Evolutionary conservation across 2,329 filamentous ascomycete genomes (phyloP).

Genomic region (Decorospora gaudefroyi): DNA sequence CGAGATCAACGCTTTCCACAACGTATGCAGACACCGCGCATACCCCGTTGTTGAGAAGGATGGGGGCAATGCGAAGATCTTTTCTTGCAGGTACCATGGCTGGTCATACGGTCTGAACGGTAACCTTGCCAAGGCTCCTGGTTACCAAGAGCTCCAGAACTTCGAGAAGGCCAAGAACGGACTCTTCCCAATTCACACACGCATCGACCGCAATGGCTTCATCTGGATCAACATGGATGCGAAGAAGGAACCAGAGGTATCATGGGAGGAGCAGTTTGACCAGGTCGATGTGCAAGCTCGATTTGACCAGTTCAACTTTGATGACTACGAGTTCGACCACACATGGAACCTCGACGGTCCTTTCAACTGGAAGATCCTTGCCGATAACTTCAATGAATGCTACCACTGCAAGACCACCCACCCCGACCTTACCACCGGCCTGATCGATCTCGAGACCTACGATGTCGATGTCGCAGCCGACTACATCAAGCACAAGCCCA

Average conservation of each 20-base stretch:
- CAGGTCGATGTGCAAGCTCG: conserved; percentile 42
- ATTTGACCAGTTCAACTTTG: conserved; percentile 41
- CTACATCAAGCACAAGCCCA: conserved; percentile 42
- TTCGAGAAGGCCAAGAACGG: conserved; percentile 50
- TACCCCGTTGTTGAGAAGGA: conserved; percentile 50
- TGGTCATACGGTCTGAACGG: conserved; percentile 54
- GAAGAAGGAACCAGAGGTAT: conserved; percentile 36
- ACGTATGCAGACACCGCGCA: conserved; percentile 53
- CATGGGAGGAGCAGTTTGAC: conserved; percentile 40
- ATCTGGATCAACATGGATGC: conserved; percentile 47
- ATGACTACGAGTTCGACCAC: conserved; percentile 55
- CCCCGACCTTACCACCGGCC: conserved; percentile 59
- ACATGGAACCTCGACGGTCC: conserved; percentile 40
- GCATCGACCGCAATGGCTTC: conserved; percentile 41
- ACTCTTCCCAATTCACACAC: conserved; percentile 43
- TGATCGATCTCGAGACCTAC: conserved; percentile 63
- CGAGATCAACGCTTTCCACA: conserved; percentile 51
- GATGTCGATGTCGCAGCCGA: conserved; percentile 37
- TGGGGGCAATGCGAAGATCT: conserved; percentile 46
- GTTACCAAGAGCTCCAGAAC: conserved; percentile 48
- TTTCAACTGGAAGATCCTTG: conserved; percentile 44
- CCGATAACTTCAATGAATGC: conserved; percentile 69
- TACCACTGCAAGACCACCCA: conserved; percentile 66
- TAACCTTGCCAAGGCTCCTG: conserved; percentile 51
- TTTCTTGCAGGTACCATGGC: conserved; percentile 54